Evolutionary conservation across 306 rosid species (phyloP).

Genomic region (Quercus cerris): DNA sequence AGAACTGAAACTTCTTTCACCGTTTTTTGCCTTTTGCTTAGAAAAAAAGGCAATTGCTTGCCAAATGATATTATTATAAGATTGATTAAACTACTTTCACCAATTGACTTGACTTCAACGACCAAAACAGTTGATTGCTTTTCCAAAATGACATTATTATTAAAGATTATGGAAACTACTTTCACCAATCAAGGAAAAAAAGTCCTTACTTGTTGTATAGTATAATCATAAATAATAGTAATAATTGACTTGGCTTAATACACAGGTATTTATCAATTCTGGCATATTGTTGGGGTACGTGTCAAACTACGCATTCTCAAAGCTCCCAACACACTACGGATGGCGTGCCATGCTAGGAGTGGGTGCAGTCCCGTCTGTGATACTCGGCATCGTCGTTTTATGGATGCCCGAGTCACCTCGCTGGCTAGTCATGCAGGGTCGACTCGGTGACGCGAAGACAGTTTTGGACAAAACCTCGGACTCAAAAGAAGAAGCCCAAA

Average conservation of each 20-base stretch:
- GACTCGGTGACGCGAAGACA: conserved; percentile 53
- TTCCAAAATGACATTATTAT: no score
- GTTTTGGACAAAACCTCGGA: conserved; percentile 70
- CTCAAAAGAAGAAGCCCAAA: conserved; percentile 49
- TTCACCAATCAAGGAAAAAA: no score
- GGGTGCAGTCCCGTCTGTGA: conserved; percentile 53
- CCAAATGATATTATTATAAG: no score
- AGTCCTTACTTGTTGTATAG: no score
- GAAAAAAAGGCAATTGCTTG: no score
- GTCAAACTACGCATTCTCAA: conserved; percentile 64
- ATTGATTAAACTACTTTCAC: no score
- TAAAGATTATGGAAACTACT: no score
- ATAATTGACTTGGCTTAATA: not conserved
- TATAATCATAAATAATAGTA: no score
- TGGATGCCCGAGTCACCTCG: conserved; percentile 89
- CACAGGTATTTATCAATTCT: conserved; percentile 58
- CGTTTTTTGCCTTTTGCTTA: no score
- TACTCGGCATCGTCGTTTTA: conserved; percentile 50
- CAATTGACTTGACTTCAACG: no score
- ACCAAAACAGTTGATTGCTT: no score
- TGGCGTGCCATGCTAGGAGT: conserved; percentile 88
- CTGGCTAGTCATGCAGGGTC: conserved; percentile 85
- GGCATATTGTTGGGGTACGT: conserved; percentile 71
- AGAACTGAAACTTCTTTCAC: no score
- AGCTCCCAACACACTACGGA: conserved; percentile 33